A percentile compares a stretch with the other conserved stretches of the same genome.
Evolutionary conservation across 768 basidiomycete genomes (phyloP).

Genomic region (Asterophora parasitica): DNA sequence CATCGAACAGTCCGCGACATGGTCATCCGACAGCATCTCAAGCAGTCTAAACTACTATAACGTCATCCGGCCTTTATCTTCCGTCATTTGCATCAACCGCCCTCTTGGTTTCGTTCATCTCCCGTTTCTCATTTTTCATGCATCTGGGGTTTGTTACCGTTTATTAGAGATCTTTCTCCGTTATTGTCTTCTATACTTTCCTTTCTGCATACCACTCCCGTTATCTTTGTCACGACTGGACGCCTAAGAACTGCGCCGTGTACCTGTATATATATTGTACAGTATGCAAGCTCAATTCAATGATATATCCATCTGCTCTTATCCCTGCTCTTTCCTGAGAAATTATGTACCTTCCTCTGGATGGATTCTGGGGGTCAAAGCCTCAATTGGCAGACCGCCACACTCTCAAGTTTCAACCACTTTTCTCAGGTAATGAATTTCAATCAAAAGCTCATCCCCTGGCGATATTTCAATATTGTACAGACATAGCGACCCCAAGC

Average conservation of each 20-base stretch:
- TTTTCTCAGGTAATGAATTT: too few species aligned
- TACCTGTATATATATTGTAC: neutral
- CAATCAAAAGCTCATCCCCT: too few species aligned
- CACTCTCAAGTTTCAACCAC: neutral
- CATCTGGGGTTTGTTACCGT: neutral
- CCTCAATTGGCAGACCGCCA: neutral
- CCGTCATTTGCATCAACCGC: neutral
- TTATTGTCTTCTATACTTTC: neutral
- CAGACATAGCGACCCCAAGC: too few species aligned
- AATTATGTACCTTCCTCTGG: neutral
- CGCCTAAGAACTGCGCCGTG: neutral
- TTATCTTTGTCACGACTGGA: neutral
- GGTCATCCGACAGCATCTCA: conserved; percentile 76
- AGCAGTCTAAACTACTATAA: conserved; percentile 66
- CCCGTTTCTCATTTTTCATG: neutral
- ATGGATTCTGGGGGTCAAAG: too few species aligned
- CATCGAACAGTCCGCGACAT: conserved; percentile 61
- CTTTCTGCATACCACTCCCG: neutral
- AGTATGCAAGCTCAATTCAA: neutral
- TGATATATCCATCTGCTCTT: neutral
- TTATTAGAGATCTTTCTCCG: neutral
- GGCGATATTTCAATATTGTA: too few species aligned
- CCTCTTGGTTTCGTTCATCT: neutral
- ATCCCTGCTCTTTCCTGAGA: neutral
- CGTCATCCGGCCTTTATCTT: neutral